A percentile compares a stretch with the other conserved stretches of the same genome.
phyloP scores from a whole-genome alignment of 1,139 yeast species.

The Suhomyces kunorum region DNA sequence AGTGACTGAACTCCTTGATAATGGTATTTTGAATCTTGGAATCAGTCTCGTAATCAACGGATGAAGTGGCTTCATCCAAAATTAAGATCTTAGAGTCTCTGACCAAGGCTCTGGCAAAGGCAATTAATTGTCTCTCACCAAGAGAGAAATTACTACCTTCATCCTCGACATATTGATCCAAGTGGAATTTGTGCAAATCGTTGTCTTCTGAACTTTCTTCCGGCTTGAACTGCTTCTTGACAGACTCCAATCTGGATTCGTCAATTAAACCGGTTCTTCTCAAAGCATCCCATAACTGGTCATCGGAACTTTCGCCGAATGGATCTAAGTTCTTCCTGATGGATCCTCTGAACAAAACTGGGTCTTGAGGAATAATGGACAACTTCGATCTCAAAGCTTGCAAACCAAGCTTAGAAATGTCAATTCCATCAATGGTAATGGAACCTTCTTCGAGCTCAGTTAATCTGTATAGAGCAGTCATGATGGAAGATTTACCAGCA shows the following conservation, averaged over 20 bases:
- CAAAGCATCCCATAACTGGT: constrained; percentile 50
- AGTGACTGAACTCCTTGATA: constrained; percentile 56
- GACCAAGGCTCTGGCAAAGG: constrained; percentile 78
- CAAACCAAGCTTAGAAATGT: constrained; percentile 57
- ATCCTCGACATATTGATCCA: constrained; percentile 67
- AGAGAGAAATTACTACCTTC: constrained; percentile 75
- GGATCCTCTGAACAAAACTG: constrained; percentile 68
- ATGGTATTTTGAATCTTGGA: constrained; percentile 67
- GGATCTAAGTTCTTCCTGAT: constrained; percentile 71
- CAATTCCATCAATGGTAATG: constrained; percentile 60
- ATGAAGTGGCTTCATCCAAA: constrained; percentile 81
- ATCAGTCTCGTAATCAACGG: constrained; percentile 80
- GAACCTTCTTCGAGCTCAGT: constrained; percentile 56
- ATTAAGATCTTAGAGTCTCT: constrained; percentile 65
- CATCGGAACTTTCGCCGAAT: constrained; percentile 52
- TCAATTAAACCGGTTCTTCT: constrained; percentile 65
- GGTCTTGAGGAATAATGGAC: constrained; percentile 80
- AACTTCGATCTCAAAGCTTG: constrained; percentile 58
- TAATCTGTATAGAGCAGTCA: constrained; percentile 64
- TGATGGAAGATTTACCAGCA: constrained; percentile 74
- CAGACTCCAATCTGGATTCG: constrained; percentile 30
- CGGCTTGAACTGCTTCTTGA: constrained; percentile 22
- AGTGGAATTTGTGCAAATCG: constrained; percentile 56
- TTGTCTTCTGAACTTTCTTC: constrained; percentile 17
- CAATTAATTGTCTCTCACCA: constrained; percentile 75